A percentile compares a stretch with the other conserved stretches of the same genome.
phyloP scores from a whole-genome alignment of 768 basidiomycete species.

The Antrodiella citrinella region DNA sequence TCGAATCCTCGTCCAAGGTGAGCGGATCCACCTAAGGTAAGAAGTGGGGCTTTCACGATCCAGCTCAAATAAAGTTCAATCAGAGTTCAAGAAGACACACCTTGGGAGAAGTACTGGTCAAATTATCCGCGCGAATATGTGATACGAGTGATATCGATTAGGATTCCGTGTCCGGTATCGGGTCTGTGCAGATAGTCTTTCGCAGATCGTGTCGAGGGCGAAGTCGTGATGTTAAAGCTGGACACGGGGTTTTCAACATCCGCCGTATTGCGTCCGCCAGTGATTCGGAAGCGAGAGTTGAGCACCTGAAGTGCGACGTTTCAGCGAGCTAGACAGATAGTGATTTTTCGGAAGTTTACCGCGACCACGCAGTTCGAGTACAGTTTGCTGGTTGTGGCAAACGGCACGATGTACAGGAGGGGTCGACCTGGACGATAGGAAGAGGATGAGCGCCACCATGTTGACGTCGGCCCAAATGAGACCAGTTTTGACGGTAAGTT shows the following conservation, averaged over 20 bases:
- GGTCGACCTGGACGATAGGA: conserved; percentile 12
- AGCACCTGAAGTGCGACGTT: not conserved
- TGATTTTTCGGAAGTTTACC: conserved; percentile 8
- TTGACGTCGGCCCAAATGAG: conserved; percentile 16
- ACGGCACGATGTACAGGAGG: conserved; percentile 18
- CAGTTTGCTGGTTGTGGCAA: conserved; percentile 17
- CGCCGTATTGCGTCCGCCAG: not conserved
- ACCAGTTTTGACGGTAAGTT: conserved; percentile 19
- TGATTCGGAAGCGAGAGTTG: conserved; percentile 4
- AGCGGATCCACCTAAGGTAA: too few species aligned
- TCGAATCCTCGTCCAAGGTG: too few species aligned
- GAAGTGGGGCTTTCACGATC: not conserved
- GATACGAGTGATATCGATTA: not conserved
- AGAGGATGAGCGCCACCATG: conserved; percentile 16
- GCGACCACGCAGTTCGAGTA: conserved; percentile 20
- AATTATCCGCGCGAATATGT: not conserved
- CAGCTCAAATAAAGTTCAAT: not conserved
- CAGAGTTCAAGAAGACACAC: not conserved
- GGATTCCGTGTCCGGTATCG: too few species aligned
- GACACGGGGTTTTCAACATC: not conserved
- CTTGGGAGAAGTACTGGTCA: not conserved
- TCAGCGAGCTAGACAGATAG: not conserved
- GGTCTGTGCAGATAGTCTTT: too few species aligned
- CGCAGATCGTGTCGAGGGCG: too few species aligned
- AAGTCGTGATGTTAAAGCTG: not conserved